A percentile compares a stretch with the other conserved stretches of the same genome.
phyloP scores from a whole-genome alignment of 345 rosid genomes.

The Litchi chinensis region DNA sequence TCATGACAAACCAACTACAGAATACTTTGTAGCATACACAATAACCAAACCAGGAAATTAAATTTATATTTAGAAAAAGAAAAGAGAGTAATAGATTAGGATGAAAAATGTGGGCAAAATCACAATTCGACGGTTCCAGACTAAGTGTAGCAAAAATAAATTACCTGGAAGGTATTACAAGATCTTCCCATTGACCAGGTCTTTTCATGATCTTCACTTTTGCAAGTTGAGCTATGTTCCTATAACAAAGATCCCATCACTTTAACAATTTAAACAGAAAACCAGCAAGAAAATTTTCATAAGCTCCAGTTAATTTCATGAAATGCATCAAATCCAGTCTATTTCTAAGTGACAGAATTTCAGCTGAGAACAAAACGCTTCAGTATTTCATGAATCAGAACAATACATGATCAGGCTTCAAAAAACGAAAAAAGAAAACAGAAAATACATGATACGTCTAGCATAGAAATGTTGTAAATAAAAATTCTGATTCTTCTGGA shows the following conservation, averaged over 20 bases:
- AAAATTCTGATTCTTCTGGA: neutral
- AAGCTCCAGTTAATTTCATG: neutral
- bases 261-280: conserved; percentile 12
- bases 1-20: neutral
- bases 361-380: neutral
- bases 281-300: neutral
- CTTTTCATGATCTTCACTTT: conserved; percentile 76
- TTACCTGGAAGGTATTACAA: conserved; percentile 67
- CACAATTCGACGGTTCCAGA: neutral
- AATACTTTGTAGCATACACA: neutral
- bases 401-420: neutral
- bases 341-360: neutral
- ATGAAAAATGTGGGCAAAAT: neutral
- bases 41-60: neutral
- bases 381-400: neutral
- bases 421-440: no score
- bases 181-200: conserved; percentile 72
- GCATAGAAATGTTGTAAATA: neutral
- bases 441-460: neutral
- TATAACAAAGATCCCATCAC: conserved; percentile 33
- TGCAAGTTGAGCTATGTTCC: conserved; percentile 87
- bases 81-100: no score
- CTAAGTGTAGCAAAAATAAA: neutral
- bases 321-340: neutral
- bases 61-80: neutral